phyloP scores from a whole-genome alignment of 2,329 filamentous ascomycete genomes.

The Colletotrichum euphorbiae region DNA sequence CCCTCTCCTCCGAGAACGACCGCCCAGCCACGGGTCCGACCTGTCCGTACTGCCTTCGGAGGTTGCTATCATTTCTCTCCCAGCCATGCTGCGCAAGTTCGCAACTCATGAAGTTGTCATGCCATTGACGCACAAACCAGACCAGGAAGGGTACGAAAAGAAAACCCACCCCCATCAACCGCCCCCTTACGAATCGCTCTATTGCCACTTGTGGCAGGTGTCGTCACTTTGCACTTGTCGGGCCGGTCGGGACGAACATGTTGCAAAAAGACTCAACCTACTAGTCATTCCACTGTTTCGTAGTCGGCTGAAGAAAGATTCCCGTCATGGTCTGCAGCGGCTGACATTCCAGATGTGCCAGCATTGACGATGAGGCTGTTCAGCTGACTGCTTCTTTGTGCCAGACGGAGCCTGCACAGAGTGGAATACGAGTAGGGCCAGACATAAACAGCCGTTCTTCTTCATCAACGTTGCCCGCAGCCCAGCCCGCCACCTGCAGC shows the following conservation, averaged over 20 bases:
- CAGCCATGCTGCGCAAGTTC: not conserved
- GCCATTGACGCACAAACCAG: slow-evolving; percentile 32
- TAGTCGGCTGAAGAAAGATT: not conserved
- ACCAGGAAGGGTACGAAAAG: not conserved
- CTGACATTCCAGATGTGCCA: slow-evolving; percentile 5
- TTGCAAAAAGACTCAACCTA: not conserved
- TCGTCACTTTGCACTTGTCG: not conserved
- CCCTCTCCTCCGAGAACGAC: not conserved
- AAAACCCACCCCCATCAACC: not conserved
- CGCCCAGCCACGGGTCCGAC: slow-evolving; percentile 36
- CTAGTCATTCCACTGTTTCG: not conserved
- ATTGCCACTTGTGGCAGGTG: slow-evolving; percentile 6
- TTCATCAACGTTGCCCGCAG: not conserved
- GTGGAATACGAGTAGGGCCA: slow-evolving; percentile 13
- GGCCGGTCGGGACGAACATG: not conserved
- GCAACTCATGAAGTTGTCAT: not conserved
- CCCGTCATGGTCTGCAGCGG: not conserved
- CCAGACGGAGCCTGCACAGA: not conserved
- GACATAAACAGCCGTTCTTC: slow-evolving; percentile 7
- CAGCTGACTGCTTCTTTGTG: slow-evolving; percentile 12
- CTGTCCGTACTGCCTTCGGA: no score
- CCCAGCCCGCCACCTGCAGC: not conserved
- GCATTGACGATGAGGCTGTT: slow-evolving; percentile 11
- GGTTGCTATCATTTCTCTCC: not conserved
- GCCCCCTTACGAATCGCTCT: slow-evolving; percentile 24